Percentiles rank a stretch among this genome's conserved stretches.
phyloP scores from a whole-genome alignment of 768 basidiomycete species.

The Kwoniella heveanensis region DNA sequence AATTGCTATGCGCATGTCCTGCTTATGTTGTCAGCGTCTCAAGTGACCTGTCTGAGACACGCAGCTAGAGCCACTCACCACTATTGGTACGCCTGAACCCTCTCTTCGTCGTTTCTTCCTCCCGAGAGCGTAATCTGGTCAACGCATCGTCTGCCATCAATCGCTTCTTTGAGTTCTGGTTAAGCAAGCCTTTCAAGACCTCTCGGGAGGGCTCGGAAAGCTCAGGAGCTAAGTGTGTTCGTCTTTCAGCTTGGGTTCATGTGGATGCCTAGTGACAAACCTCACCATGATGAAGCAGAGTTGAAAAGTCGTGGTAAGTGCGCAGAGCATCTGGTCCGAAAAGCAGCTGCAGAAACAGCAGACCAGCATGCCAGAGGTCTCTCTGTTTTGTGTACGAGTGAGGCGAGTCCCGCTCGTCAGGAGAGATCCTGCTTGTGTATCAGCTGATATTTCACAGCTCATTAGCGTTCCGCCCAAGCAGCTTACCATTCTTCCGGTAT shows the following conservation, averaged over 20 bases:
- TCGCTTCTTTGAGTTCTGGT: constrained; percentile 45
- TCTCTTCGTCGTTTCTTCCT: constrained; percentile 22
- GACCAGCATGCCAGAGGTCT: constrained; percentile 79
- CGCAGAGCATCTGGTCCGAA: constrained; percentile 71
- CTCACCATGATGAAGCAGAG: constrained; percentile 52
- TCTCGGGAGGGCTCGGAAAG: constrained; percentile 40
- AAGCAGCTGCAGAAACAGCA: constrained; percentile 82
- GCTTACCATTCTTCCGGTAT: constrained; percentile 62
- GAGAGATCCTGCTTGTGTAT: constrained; percentile 64
- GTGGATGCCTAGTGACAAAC: not conserved
- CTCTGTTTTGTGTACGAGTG: constrained; percentile 74
- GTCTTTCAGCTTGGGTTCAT: not conserved
- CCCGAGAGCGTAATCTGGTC: constrained; percentile 14
- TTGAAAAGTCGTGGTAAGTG: constrained; percentile 51
- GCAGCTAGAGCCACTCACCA: not conserved
- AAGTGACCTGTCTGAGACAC: not conserved
- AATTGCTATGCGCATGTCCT: constrained; percentile 10
- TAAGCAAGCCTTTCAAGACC: constrained; percentile 43
- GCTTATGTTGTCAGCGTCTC: not conserved
- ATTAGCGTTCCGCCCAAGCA: constrained; percentile 31
- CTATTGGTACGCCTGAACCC: constrained; percentile 12
- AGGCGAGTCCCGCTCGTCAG: constrained; percentile 76
- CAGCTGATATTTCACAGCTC: not conserved
- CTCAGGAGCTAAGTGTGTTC: constrained; percentile 6
- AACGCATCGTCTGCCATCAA: constrained; percentile 45